Base-by-base conservation (phyloP, 192 early-diverging fungal genomes). In the Backusella morwellensis region DNA sequence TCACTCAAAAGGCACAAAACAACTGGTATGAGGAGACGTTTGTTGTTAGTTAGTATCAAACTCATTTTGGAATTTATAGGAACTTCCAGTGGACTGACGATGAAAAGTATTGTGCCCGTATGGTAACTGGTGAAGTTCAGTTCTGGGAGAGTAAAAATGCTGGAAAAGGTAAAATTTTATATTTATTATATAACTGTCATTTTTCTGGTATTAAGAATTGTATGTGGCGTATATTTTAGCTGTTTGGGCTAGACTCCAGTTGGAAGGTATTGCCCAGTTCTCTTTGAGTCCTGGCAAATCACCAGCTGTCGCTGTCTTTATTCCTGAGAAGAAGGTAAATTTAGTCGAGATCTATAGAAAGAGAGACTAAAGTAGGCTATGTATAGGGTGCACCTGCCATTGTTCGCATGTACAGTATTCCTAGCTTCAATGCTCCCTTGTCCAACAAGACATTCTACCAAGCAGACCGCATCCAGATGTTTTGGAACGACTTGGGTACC, bases 401-500 rank as follows among this genome's bases (percentile, higher is more conserved):
- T 72, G 95, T 97, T 70, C 90, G 91, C 68, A 87, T 99, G 84
- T 99, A 93, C 78, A 88, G 92, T 56, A 87, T 98, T 70, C 89
- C 90, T 59, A 91, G 88, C 78, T 92, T 95, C 70, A 85, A 84
- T 35, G 78, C 85, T 54, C 90, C 93, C 7, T 81, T 95, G 76
- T 90, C 94, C 29, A 92, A 92, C 83, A 97, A 97, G 86, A 94
- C 95, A n/a, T 97, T 99, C 80, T 98, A 90, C 87, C 94, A 95
- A 81, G 97, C 96, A 6, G 98, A 99, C 77, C 93, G 90, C 59
- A 91, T 96, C 42, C 90, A 95, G 76, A 95, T 98, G 84, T 87
- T 93, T 81, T 99, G 98, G 98, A 98, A 98, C 85, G 84, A 86
- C 54, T 87, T 94, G 14, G 95, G 95, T 35, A 96, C 95, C 54